Base-by-base conservation (phyloP, 495 filamentous ascomycete genomes). In the Oidiodendron maius region DNA sequence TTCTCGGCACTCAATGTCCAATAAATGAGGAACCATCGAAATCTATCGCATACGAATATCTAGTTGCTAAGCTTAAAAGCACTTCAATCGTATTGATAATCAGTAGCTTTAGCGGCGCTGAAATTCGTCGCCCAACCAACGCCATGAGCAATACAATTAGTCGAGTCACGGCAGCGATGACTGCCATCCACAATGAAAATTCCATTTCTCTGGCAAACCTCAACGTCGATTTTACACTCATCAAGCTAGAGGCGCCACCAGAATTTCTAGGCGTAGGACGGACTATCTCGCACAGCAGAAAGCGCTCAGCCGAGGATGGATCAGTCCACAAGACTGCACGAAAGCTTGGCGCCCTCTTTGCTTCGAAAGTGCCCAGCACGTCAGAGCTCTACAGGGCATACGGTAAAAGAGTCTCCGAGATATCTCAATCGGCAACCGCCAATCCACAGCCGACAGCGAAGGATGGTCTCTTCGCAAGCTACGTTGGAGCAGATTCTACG, bases 351-450 rank as follows among this genome's bases (percentile, higher is more conserved):
- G 45, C 56, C 0, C 45, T 69, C n/a, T 32, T 32, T 32, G 28
- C 1, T 69, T 71, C 46, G 53, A 60, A 26, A 47, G 50, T 57
- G 4, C 66, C 66, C 1, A 34, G 42, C 1, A 66, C 63, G 4
- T 64, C 65, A 12, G 53, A 61, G 9, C 54, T 72, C 1, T 54
- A 59, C 23, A 62, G 43, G 21, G 60, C 61, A 6, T 71, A 72
- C 42, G 69, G 68, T 28, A 45, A 35, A n/a, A 53, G 69, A n/a
- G 61, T 57, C 1, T 70, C 65, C 1, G 64, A 70, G 22, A 69
- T 70, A 11, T 38, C 57, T 16, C 40, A 50, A 15, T 30, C 15
- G 10, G 43, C 53, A 21, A 38, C 48, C 32, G 17, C 55, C 15
- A 50, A 63, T 35, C 52, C 47, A 10, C 36, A 17, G 16, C 28